These are phyloP conservation scores for Paramecium bursaria DNA, from an alignment of 73 alveolate species.

Conservation along the genomic window DNA sequence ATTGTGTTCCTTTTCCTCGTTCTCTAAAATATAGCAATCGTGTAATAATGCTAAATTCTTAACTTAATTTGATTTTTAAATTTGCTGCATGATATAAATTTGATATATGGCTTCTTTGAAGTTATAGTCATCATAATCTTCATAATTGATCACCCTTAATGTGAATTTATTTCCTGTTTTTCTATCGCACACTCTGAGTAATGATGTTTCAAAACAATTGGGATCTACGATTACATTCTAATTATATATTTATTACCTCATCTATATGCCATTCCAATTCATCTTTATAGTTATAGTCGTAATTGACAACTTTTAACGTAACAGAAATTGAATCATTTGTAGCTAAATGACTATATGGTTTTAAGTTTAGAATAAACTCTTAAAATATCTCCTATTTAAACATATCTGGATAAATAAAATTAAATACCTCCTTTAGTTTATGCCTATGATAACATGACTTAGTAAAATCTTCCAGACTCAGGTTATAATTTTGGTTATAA, in stretches of 20 bases:
- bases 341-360: slow-evolving; percentile 61
- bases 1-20: slow-evolving; percentile 51
- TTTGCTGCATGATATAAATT: slow-evolving; percentile 46
- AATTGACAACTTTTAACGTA: not conserved
- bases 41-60: slow-evolving; percentile 21
- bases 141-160: slow-evolving; percentile 54
- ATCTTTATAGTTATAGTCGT: slow-evolving; percentile 54
- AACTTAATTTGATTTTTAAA: not conserved
- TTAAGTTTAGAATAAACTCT: slow-evolving; percentile 38
- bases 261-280: slow-evolving; percentile 61
- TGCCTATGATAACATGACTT: slow-evolving; percentile 25
- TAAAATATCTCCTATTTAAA: not conserved
- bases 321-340: slow-evolving; percentile 44
- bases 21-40: slow-evolving; percentile 65
- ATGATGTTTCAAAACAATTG: slow-evolving; percentile 48
- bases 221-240: slow-evolving; percentile 54
- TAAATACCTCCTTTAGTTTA: slow-evolving; percentile 15
- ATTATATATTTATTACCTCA: slow-evolving; percentile 12
- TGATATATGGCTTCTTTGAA: slow-evolving; percentile 65
- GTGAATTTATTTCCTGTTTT: slow-evolving; percentile 63
- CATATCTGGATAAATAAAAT: not conserved
- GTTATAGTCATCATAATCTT: slow-evolving; percentile 69
- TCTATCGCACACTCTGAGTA: slow-evolving; percentile 61
- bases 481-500: slow-evolving; percentile 34
- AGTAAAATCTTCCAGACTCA: slow-evolving; percentile 38